Evolutionary conservation across 768 basidiomycete species (phyloP).

Genomic region (Rhodotorula babjevae): DNA sequence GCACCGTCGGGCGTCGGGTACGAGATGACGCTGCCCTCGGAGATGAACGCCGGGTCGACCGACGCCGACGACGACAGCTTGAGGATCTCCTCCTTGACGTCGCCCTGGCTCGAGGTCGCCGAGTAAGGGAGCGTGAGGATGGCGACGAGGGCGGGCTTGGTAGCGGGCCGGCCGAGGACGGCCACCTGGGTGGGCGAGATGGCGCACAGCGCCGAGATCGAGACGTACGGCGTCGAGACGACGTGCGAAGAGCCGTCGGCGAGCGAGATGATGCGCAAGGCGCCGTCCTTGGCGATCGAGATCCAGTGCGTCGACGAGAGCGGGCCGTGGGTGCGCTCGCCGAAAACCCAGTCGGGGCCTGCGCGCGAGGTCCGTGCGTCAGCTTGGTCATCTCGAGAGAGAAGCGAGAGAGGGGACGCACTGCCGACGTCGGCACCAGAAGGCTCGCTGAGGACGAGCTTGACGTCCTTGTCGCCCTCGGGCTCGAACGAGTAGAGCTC

Average conservation of each 20-base stretch:
- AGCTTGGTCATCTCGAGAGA: not conserved
- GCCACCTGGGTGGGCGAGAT: slow-evolving; percentile 7
- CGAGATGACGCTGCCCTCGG: slow-evolving; percentile 10
- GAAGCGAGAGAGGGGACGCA: not conserved
- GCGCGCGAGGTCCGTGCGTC: not conserved
- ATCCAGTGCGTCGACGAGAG: slow-evolving; percentile 21
- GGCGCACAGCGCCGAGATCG: slow-evolving; percentile 14
- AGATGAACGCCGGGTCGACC: slow-evolving; percentile 30
- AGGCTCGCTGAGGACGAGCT: slow-evolving; percentile 7
- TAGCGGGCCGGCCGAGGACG: slow-evolving; percentile 14
- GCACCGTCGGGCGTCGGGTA: slow-evolving; percentile 14
- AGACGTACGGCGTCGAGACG: slow-evolving; percentile 18
- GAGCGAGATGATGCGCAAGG: slow-evolving; percentile 24
- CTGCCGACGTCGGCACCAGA: slow-evolving; percentile 18
- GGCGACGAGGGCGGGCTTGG: slow-evolving; percentile 9
- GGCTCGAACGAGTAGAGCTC: slow-evolving; percentile 60
- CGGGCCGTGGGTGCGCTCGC: slow-evolving; percentile 16
- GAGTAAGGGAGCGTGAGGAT: slow-evolving; percentile 12
- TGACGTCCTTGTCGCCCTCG: not conserved
- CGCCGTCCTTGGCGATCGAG: slow-evolving; percentile 6
- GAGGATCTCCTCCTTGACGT: slow-evolving; percentile 11
- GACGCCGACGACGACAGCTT: slow-evolving; percentile 20
- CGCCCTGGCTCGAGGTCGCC: not conserved
- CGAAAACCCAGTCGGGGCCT: slow-evolving; percentile 33
- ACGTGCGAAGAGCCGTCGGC: not conserved